Conservation (phyloP, 2,329 filamentous ascomycete genomes). For the Fusarium sp. region DNA sequence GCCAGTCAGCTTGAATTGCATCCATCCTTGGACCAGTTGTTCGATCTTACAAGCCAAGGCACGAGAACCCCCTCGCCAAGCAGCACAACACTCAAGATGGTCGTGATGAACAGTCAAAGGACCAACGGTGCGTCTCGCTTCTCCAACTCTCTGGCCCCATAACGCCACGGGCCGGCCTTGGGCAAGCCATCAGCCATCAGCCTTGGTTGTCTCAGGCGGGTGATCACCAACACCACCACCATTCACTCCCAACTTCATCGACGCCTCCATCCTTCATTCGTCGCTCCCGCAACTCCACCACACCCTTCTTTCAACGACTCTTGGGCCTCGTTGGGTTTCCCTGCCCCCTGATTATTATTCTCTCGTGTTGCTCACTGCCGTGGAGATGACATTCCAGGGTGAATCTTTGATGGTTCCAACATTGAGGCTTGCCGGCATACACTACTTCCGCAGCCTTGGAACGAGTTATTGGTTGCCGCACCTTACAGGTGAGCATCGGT, state of each 20-base stretch:
- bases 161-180: slow-evolving; percentile 30
- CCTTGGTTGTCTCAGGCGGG: slow-evolving; percentile 42
- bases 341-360: slow-evolving; percentile 13
- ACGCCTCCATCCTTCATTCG: slow-evolving; percentile 32
- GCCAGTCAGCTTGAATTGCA: slow-evolving; percentile 6
- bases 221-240: slow-evolving; percentile 40
- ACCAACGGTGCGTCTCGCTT: slow-evolving; percentile 1
- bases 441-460: slow-evolving; percentile 11
- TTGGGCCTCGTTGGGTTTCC: slow-evolving; percentile 5
- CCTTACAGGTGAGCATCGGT: slow-evolving; percentile 5
- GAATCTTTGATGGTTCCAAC: background rate
- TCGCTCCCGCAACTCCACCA: slow-evolving; percentile 23
- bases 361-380: slow-evolving; percentile 36
- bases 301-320: slow-evolving; percentile 24
- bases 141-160: slow-evolving; percentile 13
- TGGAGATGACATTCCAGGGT: slow-evolving; percentile 12
- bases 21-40: slow-evolving; percentile 17
- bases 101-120: background rate
- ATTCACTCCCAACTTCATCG: slow-evolving; percentile 31
- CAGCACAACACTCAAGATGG: background rate
- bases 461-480: slow-evolving; percentile 16
- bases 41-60: slow-evolving; percentile 6
- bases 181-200: slow-evolving; percentile 25
- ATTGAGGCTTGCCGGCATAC: slow-evolving; percentile 8
- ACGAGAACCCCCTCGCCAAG: slow-evolving; percentile 15